A percentile compares a stretch with the other conserved stretches of the same genome.
Conservation (phyloP, 306 rosid species). For the Bauhinia variegata region DNA sequence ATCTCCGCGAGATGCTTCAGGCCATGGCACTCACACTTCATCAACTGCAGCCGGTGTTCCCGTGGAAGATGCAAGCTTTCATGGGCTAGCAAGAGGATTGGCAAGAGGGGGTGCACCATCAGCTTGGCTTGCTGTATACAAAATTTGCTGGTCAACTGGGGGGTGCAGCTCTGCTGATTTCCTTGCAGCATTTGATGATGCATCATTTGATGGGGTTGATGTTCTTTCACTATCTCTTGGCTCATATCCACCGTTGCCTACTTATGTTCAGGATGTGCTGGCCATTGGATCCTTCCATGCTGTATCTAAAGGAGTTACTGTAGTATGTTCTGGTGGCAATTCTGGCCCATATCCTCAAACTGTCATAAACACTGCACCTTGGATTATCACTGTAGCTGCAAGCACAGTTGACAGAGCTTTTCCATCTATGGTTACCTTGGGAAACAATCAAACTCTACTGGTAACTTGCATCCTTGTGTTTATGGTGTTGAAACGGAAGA, state of each 20-base stretch:
- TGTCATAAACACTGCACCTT: slow-evolving; percentile 63
- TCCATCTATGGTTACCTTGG: slow-evolving; percentile 48
- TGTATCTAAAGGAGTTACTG: slow-evolving; percentile 56
- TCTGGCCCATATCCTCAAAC: slow-evolving; percentile 67
- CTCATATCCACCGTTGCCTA: slow-evolving; percentile 53
- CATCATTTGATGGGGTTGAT: slow-evolving; percentile 60
- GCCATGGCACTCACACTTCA: slow-evolving; percentile 72
- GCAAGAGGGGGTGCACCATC: slow-evolving; percentile 75
- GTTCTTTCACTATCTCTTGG: slow-evolving; percentile 63
- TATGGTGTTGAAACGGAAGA: neutral
- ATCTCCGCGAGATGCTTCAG: slow-evolving; percentile 60
- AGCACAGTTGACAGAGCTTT: slow-evolving; percentile 65
- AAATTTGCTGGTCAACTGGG: slow-evolving; percentile 65
- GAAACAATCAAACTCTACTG: slow-evolving; percentile 65
- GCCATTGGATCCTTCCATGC: slow-evolving; percentile 69
- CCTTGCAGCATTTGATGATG: slow-evolving; percentile 74
- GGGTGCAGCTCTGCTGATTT: slow-evolving; percentile 63
- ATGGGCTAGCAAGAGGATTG: slow-evolving; percentile 57
- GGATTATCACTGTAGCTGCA: slow-evolving; percentile 67
- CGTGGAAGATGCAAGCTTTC: slow-evolving; percentile 48
- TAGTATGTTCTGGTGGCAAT: slow-evolving; percentile 65
- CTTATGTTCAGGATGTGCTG: slow-evolving; percentile 56
- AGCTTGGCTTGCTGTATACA: slow-evolving; percentile 60
- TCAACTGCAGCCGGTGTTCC: slow-evolving; percentile 62
- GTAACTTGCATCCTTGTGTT: slow-evolving; percentile 43